Evolutionary conservation across 2,329 filamentous ascomycete genomes (phyloP), one percentile per base, ranked within the genome.

Genomic region (Plenodomus biglobosus): DNA sequence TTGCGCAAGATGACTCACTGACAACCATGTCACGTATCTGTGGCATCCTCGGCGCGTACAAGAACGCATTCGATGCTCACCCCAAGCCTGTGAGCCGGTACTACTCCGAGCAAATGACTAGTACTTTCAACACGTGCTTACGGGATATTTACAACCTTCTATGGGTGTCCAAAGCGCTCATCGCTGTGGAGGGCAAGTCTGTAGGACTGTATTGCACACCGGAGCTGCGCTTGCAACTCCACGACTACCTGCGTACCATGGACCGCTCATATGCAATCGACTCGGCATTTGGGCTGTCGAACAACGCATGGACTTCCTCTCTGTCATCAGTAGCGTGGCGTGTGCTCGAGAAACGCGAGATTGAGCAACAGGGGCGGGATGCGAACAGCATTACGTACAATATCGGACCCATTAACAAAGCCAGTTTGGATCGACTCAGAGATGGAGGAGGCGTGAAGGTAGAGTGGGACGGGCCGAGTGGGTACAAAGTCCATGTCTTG

Each of bases 91-190:
- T 71, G 62, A 44, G 75, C 65, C 52, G 64, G 60, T 58, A 68
- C 58, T 58, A 69, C 56, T 40, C 65, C 42, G 34, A 47, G 56
- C 39, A 60, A 62, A 54, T 52, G 38, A 70, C 69, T 35, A 82
- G 84, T 55, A 74, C 80, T 19, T 92, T 94, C 74, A 95, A 95
- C 67, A 86, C 86, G 18, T 91, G 87, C 66, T 80, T 95, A 24
- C 92, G 94, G 84, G 90, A 95, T 65, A 80, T 91, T 24, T 92
- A 89, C 75, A 95, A 95, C 66, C 84, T 88, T 42, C 70, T 94
- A 39, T 95, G 90, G 90, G 82, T 89, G 8, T 82, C 83, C 18
- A 82, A 85, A 11, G 90, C 86, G 1, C 86, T 95, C 50, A 83
- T 83, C 48, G 74, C 75, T 11, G 75, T 50, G 1, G 88, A 92